These are phyloP conservation scores for Ciborinia camelliae DNA, from an alignment of 2,329 filamentous ascomycete genomes.

Conservation along the genomic window DNA sequence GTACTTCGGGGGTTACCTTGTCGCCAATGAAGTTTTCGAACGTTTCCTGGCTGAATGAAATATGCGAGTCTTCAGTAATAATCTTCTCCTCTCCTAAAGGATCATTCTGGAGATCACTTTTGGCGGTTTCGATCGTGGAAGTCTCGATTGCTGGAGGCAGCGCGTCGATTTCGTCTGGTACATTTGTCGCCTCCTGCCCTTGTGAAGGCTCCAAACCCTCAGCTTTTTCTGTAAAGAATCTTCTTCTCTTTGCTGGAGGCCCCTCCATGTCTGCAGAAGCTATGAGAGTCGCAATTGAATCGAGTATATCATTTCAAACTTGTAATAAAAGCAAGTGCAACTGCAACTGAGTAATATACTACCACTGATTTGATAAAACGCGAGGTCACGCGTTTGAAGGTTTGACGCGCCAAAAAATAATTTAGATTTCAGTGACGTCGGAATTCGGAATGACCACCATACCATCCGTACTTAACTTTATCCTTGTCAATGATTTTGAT, in stretches of 20 bases:
- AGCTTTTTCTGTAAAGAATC: conserved; percentile 44
- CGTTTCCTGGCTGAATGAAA: conserved; percentile 51
- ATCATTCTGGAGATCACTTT: conserved; percentile 10
- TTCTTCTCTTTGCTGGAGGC: conserved; percentile 47
- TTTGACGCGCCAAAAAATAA: conserved; percentile 21
- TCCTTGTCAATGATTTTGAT: background rate
- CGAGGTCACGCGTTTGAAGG: conserved; percentile 22
- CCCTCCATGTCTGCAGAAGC: conserved; percentile 38
- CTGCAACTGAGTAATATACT: background rate
- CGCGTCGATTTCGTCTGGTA: conserved; percentile 34
- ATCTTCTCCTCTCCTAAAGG: background rate
- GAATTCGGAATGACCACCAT: too few species aligned
- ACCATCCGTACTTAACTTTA: background rate
- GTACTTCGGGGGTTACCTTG: conserved; percentile 47
- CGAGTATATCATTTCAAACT: background rate
- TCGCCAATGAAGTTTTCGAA: conserved; percentile 61
- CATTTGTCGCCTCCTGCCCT: conserved; percentile 23
- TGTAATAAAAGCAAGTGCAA: background rate
- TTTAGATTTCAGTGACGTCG: conserved; percentile 23
- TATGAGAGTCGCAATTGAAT: background rate
- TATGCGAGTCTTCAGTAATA: conserved; percentile 22
- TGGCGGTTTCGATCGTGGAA: background rate
- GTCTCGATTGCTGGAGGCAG: conserved; percentile 19
- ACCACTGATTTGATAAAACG: conserved; percentile 26
- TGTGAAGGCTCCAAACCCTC: conserved; percentile 29